Conservation (phyloP, 129 eudicot species). For the Kitagawia praeruptora region DNA sequence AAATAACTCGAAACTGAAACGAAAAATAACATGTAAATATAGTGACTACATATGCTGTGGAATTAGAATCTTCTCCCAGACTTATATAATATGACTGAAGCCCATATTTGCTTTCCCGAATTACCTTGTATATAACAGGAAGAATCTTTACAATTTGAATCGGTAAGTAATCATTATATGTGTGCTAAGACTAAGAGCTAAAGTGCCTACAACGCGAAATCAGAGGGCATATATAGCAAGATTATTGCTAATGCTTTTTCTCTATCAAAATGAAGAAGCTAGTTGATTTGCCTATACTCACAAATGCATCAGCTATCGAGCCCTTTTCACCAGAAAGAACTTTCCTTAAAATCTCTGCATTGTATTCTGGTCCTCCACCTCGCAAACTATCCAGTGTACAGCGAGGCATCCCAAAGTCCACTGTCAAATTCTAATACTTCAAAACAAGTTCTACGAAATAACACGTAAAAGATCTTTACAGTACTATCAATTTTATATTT, state of each 20-base stretch:
- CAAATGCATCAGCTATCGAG: slow-evolving; percentile 83
- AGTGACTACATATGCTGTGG: background rate
- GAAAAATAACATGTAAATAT: background rate
- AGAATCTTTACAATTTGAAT: background rate
- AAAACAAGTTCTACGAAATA: background rate
- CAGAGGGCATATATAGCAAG: background rate
- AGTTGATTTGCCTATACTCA: background rate
- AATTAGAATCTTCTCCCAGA: background rate
- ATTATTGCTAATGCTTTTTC: background rate
- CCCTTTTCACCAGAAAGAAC: slow-evolving; percentile 87
- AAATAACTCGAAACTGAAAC: background rate
- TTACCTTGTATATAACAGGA: background rate
- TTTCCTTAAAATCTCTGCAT: slow-evolving; percentile 60
- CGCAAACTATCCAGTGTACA: slow-evolving; percentile 71
- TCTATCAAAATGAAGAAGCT: background rate
- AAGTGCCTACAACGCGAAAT: background rate
- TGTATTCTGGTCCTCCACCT: slow-evolving; percentile 76
- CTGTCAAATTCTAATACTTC: slow-evolving; percentile 23
- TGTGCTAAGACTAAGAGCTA: background rate
- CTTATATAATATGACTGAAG: background rate
- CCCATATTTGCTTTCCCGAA: background rate
- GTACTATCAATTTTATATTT: too few relatives aligned
- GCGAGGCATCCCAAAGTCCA: slow-evolving; percentile 90
- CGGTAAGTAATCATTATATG: background rate
- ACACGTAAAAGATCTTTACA: background rate